Evolutionary conservation across 1,139 yeast genomes (phyloP).

Genomic region (Scheffersomyces parashehatae): DNA sequence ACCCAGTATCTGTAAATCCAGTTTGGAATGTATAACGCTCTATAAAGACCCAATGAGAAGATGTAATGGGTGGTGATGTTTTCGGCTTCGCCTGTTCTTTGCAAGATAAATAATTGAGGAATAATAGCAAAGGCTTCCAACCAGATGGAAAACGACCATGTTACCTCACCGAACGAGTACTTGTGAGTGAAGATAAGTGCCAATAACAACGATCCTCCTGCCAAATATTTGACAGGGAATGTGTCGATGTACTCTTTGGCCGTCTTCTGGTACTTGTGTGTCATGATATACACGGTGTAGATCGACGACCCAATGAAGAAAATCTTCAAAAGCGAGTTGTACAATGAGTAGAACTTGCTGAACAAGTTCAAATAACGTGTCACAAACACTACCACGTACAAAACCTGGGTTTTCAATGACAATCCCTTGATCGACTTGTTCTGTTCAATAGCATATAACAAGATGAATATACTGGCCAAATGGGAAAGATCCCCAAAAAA

Average conservation of each 20-base stretch:
- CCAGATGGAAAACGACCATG: slow-evolving; percentile 83
- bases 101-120: slow-evolving; percentile 89
- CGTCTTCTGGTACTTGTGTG: slow-evolving; percentile 56
- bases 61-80: slow-evolving; percentile 88
- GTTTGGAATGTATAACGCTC: slow-evolving; percentile 88
- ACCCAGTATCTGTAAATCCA: slow-evolving; percentile 86
- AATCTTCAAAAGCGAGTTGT: slow-evolving; percentile 79
- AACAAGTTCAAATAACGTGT: slow-evolving; percentile 78
- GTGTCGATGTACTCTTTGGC: slow-evolving; percentile 61
- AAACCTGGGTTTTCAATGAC: slow-evolving; percentile 82
- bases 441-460: slow-evolving; percentile 67
- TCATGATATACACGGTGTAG: slow-evolving; percentile 76
- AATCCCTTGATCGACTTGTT: slow-evolving; percentile 78
- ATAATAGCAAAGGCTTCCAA: slow-evolving; percentile 87
- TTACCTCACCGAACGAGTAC: slow-evolving; percentile 60
- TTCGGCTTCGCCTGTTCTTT: slow-evolving; percentile 87
- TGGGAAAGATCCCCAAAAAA: slow-evolving; percentile 79
- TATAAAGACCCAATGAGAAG: slow-evolving; percentile 86
- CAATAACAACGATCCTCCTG: slow-evolving; percentile 61
- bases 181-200: slow-evolving; percentile 68
- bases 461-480: slow-evolving; percentile 72
- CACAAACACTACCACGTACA: slow-evolving; percentile 75
- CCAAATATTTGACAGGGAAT: slow-evolving; percentile 71
- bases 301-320: slow-evolving; percentile 74
- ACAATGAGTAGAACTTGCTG: slow-evolving; percentile 61